Percentiles rank a stretch among this genome's conserved stretches.
Conservation (phyloP, 2,329 filamentous ascomycete species). For the Escovopsis sp. region DNA sequence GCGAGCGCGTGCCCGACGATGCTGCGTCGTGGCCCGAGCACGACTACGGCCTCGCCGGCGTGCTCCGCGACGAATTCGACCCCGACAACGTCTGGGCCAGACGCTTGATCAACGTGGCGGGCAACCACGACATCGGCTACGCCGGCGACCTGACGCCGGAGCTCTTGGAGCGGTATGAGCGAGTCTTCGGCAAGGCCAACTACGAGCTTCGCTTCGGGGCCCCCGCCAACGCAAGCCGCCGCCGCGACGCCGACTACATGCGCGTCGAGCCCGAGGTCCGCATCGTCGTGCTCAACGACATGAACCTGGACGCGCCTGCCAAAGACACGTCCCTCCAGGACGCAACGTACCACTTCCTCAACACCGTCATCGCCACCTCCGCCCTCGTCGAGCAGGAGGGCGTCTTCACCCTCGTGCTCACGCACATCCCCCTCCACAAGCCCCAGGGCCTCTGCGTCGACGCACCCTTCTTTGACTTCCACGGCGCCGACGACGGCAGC, state of each 20-base stretch:
- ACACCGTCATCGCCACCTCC: constrained; percentile 49
- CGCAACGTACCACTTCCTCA: constrained; percentile 64
- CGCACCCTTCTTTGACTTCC: constrained; percentile 68
- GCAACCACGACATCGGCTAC: constrained; percentile 95
- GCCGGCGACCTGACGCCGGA: constrained; percentile 74
- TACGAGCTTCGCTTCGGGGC: constrained; percentile 71
- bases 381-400: constrained; percentile 45
- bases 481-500: constrained; percentile 46
- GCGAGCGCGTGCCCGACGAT: constrained; percentile 46
- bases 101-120: constrained; percentile 75
- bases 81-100: constrained; percentile 48
- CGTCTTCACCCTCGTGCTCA: constrained; percentile 71
- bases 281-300: constrained; percentile 75
- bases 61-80: constrained; percentile 26
- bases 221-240: constrained; percentile 29
- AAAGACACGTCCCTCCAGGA: constrained; percentile 51
- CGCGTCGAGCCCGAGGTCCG: constrained; percentile 54
- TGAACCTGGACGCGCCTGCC: constrained; percentile 84
- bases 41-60: constrained; percentile 35
- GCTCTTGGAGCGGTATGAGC: constrained; percentile 68
- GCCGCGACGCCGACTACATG: constrained; percentile 29
- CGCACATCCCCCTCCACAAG: constrained; percentile 86
- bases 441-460: constrained; percentile 70
- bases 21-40: constrained; percentile 32
- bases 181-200: constrained; percentile 72